These are phyloP conservation scores for Diaporthe citriasiana DNA, from an alignment of 2,329 filamentous ascomycete genomes.

Conservation along the genomic window DNA sequence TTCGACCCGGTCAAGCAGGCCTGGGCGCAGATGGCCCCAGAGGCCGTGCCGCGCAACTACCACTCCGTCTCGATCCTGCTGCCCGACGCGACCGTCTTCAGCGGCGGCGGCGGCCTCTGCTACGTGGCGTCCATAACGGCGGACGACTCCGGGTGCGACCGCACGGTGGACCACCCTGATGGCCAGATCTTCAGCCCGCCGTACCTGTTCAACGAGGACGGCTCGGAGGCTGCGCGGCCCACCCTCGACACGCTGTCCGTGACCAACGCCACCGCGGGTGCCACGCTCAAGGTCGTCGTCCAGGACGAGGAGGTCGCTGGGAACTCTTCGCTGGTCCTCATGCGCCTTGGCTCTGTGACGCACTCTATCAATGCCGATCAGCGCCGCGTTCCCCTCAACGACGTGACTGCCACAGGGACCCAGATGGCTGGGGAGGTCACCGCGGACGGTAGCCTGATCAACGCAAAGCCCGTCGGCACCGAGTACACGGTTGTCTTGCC, in stretches of 20 bases:
- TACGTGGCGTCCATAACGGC: slow-evolving; percentile 52
- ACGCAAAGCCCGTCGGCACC: not conserved
- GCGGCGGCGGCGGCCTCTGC: slow-evolving; percentile 65
- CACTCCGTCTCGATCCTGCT: slow-evolving; percentile 60
- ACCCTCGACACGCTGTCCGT: slow-evolving; percentile 49
- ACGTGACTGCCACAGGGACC: not conserved
- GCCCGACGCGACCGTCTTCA: slow-evolving; percentile 60
- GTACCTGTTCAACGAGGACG: slow-evolving; percentile 59
- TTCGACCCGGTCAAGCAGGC: slow-evolving; percentile 54
- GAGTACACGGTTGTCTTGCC: slow-evolving; percentile 56
- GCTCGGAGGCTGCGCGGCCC: slow-evolving; percentile 52
- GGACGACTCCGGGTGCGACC: slow-evolving; percentile 38
- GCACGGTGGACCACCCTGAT: slow-evolving; percentile 60
- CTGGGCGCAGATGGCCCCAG: slow-evolving; percentile 52
- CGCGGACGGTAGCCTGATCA: slow-evolving; percentile 47
- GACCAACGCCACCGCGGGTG: slow-evolving; percentile 29
- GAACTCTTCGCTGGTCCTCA: slow-evolving; percentile 53
- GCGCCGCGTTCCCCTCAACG: slow-evolving; percentile 55
- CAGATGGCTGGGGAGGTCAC: slow-evolving; percentile 3
- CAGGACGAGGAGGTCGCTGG: slow-evolving; percentile 40
- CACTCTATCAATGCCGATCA: slow-evolving; percentile 68
- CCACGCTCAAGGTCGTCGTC: slow-evolving; percentile 51
- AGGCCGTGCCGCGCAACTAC: slow-evolving; percentile 57
- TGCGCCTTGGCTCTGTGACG: slow-evolving; percentile 61
- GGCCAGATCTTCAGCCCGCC: slow-evolving; percentile 65